A percentile compares a stretch with the other conserved stretches of the same genome.
These are phyloP conservation scores for Lasiodiplodia citricola DNA, from an alignment of 2,329 filamentous ascomycete genomes.

Conservation along the genomic window DNA sequence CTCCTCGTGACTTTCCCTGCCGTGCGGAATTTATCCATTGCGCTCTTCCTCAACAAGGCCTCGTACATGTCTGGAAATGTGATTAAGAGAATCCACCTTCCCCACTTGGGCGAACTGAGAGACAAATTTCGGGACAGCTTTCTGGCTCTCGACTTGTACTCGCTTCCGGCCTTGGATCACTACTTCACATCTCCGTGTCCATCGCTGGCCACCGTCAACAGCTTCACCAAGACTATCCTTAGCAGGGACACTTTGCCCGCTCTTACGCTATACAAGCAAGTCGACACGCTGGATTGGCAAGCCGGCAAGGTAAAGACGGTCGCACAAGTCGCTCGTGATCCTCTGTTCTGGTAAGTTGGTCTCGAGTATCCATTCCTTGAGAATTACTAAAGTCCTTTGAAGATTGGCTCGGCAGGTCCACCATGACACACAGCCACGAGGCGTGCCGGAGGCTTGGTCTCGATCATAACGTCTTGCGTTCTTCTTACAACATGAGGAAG, in stretches of 20 bases:
- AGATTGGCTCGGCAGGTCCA: not conserved
- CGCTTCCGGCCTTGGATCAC: not conserved
- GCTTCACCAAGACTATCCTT: not conserved
- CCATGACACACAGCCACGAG: not conserved
- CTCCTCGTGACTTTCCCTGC: too few species aligned
- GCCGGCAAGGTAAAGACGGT: not conserved
- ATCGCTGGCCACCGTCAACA: not conserved
- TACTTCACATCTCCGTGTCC: not conserved
- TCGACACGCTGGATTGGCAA: not conserved
- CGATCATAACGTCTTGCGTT: not conserved
- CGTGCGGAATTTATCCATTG: too few species aligned
- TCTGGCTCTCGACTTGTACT: not conserved
- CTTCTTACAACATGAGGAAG: not conserved
- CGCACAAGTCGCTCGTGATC: not conserved
- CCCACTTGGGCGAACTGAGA: not conserved
- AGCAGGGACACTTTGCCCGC: not conserved
- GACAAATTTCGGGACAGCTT: not conserved
- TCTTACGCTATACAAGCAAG: not conserved
- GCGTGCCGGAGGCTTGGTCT: not conserved
- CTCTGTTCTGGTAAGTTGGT: not conserved
- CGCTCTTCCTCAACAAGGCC: not conserved
- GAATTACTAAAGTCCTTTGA: not conserved
- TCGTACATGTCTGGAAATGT: not conserved
- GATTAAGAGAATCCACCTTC: not conserved
- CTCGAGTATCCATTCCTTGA: not conserved